phyloP scores from a whole-genome alignment of 1,284 basidiomycete genomes.

The Violaceomyces palustris region DNA sequence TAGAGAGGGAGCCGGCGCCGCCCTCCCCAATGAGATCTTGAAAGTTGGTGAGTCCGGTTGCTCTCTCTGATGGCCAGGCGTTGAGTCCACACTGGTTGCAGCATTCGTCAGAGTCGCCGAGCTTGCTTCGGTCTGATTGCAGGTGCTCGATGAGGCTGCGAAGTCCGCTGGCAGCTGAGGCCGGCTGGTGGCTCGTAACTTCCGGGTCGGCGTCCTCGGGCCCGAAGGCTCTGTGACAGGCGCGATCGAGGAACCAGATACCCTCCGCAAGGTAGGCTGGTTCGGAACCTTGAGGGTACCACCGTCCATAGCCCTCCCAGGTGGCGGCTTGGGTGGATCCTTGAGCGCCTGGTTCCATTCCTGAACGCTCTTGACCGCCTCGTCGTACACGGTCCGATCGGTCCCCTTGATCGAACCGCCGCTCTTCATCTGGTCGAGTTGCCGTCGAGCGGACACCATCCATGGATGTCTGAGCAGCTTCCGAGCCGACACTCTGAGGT shows the following conservation, averaged over 20 bases:
- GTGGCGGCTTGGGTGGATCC: slow-evolving; percentile 69
- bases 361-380: slow-evolving; percentile 88
- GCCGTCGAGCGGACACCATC: slow-evolving; percentile 81
- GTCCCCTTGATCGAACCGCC: slow-evolving; percentile 56
- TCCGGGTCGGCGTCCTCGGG: no score
- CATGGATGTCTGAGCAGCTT: slow-evolving; percentile 89
- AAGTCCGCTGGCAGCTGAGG: not conserved
- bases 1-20: slow-evolving; percentile 29
- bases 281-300: no score
- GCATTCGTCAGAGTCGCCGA: no score
- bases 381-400: slow-evolving; percentile 63
- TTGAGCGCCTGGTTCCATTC: slow-evolving; percentile 95
- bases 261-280: no score
- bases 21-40: slow-evolving; percentile 21
- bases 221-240: no score
- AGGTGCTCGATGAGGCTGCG: not conserved
- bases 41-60: not conserved
- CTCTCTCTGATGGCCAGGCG: no score
- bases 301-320: no score
- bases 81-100: no score
- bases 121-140: not conserved
- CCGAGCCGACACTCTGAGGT: slow-evolving; percentile 85
- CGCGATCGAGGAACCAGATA: no score
- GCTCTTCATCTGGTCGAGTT: slow-evolving; percentile 59
- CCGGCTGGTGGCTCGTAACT: no score